Conservation (phyloP, 306 rosid genomes). For the Trifolium pratense region DNA sequence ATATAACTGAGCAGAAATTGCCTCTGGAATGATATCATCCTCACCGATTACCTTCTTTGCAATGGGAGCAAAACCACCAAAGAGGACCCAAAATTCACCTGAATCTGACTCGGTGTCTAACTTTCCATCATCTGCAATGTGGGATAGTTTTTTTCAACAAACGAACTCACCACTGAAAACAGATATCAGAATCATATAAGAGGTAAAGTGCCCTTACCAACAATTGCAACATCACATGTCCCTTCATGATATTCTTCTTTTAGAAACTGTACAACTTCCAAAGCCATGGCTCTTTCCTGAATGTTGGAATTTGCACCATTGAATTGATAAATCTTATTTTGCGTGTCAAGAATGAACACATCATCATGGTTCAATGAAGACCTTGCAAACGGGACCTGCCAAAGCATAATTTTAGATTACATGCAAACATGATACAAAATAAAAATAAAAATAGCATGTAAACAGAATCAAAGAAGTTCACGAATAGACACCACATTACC, state of each 20-base stretch:
- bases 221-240: conserved; percentile 86
- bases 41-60: conserved; percentile 79
- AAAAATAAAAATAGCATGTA: conserved; percentile 26
- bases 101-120: conserved; percentile 97
- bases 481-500: conserved; percentile 52
- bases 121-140: conserved; percentile 87
- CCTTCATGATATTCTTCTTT: conserved; percentile 93
- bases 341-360: conserved; percentile 84
- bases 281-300: conserved; percentile 98
- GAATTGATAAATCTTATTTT: conserved; percentile 88
- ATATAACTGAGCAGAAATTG: conserved; percentile 69
- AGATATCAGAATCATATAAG: conserved; percentile 15
- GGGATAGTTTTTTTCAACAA: conserved; percentile 36
- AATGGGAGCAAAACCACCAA: conserved; percentile 98
- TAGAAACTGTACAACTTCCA: conserved; percentile 89
- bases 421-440: not conserved
- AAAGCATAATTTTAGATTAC: conserved; percentile 43
- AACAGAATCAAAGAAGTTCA: conserved; percentile 32
- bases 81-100: conserved; percentile 97
- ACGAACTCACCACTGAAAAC: conserved; percentile 11
- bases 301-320: conserved; percentile 96
- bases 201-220: conserved; percentile 66
- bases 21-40: conserved; percentile 87
- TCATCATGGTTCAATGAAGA: conserved; percentile 97
- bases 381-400: conserved; percentile 93